phyloP scores from a whole-genome alignment of 2,329 filamentous ascomycete genomes.

The Orbilia oligospora region DNA sequence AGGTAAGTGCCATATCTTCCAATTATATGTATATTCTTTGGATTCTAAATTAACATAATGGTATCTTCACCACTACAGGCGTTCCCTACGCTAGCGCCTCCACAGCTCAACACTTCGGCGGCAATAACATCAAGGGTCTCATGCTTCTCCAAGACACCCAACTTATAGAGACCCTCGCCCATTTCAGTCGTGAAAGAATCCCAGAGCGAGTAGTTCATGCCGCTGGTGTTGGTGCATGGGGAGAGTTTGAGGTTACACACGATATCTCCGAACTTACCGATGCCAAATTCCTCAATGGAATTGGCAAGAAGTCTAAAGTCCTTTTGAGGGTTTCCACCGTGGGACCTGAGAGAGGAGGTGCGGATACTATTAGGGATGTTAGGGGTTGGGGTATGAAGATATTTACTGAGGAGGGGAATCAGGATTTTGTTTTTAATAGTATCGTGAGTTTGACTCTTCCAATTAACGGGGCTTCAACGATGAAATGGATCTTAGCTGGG shows the following conservation, averaged over 20 bases:
- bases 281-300: slow-evolving; percentile 68
- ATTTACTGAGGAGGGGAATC: slow-evolving; percentile 71
- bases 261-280: slow-evolving; percentile 71
- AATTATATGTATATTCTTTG: too few relatives aligned
- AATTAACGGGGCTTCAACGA: too few relatives aligned
- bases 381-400: slow-evolving; percentile 71
- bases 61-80: slow-evolving; percentile 13
- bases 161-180: slow-evolving; percentile 74
- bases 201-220: slow-evolving; percentile 75
- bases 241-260: slow-evolving; percentile 75
- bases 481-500: too few relatives aligned
- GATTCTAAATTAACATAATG: background rate
- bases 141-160: slow-evolving; percentile 73
- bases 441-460: slow-evolving; percentile 44
- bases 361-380: slow-evolving; percentile 70
- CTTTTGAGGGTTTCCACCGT: slow-evolving; percentile 70
- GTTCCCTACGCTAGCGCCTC: slow-evolving; percentile 63
- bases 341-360: slow-evolving; percentile 68
- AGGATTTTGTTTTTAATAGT: slow-evolving; percentile 70
- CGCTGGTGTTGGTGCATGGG: slow-evolving; percentile 73
- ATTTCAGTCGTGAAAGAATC: slow-evolving; percentile 76
- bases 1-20: background rate
- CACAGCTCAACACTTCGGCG: slow-evolving; percentile 64
- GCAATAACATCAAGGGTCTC: slow-evolving; percentile 66
- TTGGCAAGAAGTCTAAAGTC: slow-evolving; percentile 72